Conservation (phyloP, 371 early-diverging fungal genomes). For the Batkoa obscura region DNA sequence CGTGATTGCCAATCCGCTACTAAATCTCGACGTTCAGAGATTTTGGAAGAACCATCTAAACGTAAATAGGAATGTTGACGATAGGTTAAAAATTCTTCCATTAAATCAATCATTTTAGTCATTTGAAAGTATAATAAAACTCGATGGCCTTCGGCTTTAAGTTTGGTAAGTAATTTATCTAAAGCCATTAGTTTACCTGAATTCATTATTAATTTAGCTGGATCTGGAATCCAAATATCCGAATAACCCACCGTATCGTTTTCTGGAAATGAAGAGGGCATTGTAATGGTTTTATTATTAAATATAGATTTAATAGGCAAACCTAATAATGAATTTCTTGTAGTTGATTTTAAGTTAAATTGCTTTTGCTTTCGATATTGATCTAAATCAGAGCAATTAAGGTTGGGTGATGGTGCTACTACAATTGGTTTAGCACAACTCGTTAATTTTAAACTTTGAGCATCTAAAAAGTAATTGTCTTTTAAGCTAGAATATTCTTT, state of each 20-base stretch:
- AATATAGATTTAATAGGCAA: too few relatives aligned
- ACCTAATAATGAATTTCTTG: too few relatives aligned
- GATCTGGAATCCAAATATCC: conserved; percentile 21
- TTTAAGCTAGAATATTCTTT: neutral
- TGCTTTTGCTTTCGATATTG: conserved; percentile 29
- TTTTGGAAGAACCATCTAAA: conserved; percentile 88
- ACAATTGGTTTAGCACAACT: conserved; percentile 21
- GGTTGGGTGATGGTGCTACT: conserved; percentile 38
- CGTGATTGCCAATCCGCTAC: conserved; percentile 84
- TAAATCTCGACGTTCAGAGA: conserved; percentile 80
- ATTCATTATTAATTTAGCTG: conserved; percentile 69
- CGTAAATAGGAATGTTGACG: conserved; percentile 82
- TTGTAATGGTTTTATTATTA: conserved; percentile 7
- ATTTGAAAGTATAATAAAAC: conserved; percentile 97
- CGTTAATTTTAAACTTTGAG: conserved; percentile 11
- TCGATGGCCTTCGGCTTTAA: conserved; percentile 84
- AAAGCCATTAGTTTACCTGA: conserved; percentile 89
- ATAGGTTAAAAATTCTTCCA: conserved; percentile 85
- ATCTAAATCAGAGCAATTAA: conserved; percentile 35
- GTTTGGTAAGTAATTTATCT: conserved; percentile 66
- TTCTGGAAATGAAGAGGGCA: conserved; percentile 16
- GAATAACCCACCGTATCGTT: conserved; percentile 14
- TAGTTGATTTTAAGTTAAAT: too few relatives aligned
- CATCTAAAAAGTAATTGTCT: conserved; percentile 10
- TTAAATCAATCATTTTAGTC: conserved; percentile 94